These are phyloP conservation scores for Suillus discolor DNA, from an alignment of 768 basidiomycete species.

Conservation along the genomic window DNA sequence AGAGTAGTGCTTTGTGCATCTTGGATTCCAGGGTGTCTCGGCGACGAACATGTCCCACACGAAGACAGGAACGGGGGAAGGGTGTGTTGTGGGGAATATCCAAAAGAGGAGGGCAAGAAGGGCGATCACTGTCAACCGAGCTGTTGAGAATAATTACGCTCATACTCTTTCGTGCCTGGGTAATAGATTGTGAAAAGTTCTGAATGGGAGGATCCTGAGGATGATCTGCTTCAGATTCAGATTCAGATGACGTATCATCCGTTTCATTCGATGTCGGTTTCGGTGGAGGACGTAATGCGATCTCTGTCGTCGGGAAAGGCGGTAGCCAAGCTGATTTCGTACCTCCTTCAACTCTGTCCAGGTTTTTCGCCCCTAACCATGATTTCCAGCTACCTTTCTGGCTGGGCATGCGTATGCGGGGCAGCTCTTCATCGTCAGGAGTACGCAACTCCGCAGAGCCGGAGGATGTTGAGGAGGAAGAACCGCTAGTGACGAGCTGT, in stretches of 20 bases:
- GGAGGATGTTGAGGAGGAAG: constrained; percentile 65
- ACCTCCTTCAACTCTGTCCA: constrained; percentile 27
- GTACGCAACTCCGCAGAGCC: constrained; percentile 56
- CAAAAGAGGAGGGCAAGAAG: constrained; percentile 52
- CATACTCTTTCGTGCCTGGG: constrained; percentile 41
- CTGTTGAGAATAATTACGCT: constrained; percentile 48
- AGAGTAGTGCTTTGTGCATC: constrained; percentile 54
- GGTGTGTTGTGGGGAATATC: constrained; percentile 35
- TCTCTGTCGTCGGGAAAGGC: constrained; percentile 21
- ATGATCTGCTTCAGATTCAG: constrained; percentile 36
- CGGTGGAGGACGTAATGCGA: constrained; percentile 23
- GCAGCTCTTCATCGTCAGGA: constrained; percentile 56
- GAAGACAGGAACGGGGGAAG: constrained; percentile 63
- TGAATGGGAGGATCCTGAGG: constrained; percentile 20
- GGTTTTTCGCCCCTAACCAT: constrained; percentile 52
- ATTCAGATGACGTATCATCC: constrained; percentile 41
- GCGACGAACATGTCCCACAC: constrained; percentile 36
- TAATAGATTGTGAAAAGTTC: constrained; percentile 28
- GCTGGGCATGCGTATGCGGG: constrained; percentile 28
- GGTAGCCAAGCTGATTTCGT: constrained; percentile 36
- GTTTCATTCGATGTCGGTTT: constrained; percentile 22
- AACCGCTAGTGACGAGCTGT: constrained; percentile 36
- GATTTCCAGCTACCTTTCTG: constrained; percentile 56
- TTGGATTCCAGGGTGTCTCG: constrained; percentile 44
- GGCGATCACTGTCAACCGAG: constrained; percentile 36